Evolutionary conservation across 78 protist species (phyloP).

Genomic region (Dictyostelium brefeldianum): DNA sequence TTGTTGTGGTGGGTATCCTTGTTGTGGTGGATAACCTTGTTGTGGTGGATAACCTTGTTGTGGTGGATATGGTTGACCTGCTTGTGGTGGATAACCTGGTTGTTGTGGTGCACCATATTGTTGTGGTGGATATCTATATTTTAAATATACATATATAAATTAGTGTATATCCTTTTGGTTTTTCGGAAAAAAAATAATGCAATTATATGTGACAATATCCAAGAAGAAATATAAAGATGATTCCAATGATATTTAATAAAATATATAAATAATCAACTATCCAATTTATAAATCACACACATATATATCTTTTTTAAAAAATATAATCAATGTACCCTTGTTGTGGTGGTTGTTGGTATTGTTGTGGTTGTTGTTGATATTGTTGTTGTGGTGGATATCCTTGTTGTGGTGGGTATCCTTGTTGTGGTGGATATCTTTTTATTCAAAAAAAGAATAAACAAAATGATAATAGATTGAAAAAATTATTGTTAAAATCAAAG

Average conservation of each 20-base stretch:
- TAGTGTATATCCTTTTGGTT: too few species aligned
- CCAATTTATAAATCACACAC: too few species aligned
- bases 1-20: slow-evolving; percentile 64
- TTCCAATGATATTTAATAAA: too few species aligned
- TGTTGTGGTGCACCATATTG: slow-evolving; percentile 47
- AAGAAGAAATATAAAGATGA: too few species aligned
- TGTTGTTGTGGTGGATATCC: slow-evolving; percentile 48
- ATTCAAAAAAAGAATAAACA: neutral
- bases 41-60: slow-evolving; percentile 42
- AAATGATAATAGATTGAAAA: neutral
- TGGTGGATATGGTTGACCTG: slow-evolving; percentile 70
- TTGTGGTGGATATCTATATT: slow-evolving; percentile 66
- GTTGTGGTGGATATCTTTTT: slow-evolving; percentile 40
- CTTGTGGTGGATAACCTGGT: slow-evolving; percentile 44
- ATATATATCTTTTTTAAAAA: too few species aligned
- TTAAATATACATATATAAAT: too few species aligned
- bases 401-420: slow-evolving; percentile 35
- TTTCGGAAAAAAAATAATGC: too few species aligned
- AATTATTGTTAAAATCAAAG: neutral
- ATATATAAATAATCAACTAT: too few species aligned
- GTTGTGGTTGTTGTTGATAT: slow-evolving; percentile 47
- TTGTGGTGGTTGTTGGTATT: slow-evolving; percentile 26
- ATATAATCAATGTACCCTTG: too few species aligned
- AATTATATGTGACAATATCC: too few species aligned
- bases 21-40: slow-evolving; percentile 50